A percentile compares a stretch with the other conserved stretches of the same genome.
Conservation (phyloP, 73 alveolate species). For the Uronychia setigera region DNA sequence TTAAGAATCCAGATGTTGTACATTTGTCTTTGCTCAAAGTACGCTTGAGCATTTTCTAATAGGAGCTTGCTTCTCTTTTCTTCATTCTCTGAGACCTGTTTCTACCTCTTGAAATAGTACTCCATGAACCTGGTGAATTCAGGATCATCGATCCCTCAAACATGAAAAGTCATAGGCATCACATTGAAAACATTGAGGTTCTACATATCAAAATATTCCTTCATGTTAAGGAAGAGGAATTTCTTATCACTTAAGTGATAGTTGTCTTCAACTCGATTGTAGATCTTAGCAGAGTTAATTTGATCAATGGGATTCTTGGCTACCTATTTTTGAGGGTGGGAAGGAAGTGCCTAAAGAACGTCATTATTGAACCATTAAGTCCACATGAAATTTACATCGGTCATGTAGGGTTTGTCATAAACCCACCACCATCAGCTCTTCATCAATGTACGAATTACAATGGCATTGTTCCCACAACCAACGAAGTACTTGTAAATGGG, state of each 20-base stretch:
- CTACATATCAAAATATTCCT: background rate
- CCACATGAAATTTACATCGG: background rate
- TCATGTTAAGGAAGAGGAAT: slow-evolving; percentile 23
- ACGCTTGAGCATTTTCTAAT: background rate
- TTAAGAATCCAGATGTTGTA: slow-evolving; percentile 46
- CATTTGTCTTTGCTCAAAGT: background rate
- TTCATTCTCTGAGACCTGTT: background rate
- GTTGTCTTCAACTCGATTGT: slow-evolving; percentile 42
- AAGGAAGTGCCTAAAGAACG: background rate
- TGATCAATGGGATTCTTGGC: no score
- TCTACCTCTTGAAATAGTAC: slow-evolving; percentile 4
- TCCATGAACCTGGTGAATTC: slow-evolving; percentile 30
- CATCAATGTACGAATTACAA: background rate
- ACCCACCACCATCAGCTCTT: background rate
- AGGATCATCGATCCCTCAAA: slow-evolving; percentile 20
- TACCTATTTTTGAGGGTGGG: no score
- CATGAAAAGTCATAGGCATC: slow-evolving; percentile 43
- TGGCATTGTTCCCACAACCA: background rate
- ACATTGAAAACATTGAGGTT: slow-evolving; percentile 25
- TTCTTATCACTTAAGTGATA: slow-evolving; percentile 31
- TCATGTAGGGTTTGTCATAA: background rate
- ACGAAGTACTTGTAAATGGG: background rate
- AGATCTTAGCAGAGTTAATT: no score
- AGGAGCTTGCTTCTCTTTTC: background rate
- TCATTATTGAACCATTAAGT: background rate